Percentiles rank a stretch among this genome's conserved stretches.
phyloP scores from a whole-genome alignment of 1,139 yeast species.

The Taiozyma onychis region DNA sequence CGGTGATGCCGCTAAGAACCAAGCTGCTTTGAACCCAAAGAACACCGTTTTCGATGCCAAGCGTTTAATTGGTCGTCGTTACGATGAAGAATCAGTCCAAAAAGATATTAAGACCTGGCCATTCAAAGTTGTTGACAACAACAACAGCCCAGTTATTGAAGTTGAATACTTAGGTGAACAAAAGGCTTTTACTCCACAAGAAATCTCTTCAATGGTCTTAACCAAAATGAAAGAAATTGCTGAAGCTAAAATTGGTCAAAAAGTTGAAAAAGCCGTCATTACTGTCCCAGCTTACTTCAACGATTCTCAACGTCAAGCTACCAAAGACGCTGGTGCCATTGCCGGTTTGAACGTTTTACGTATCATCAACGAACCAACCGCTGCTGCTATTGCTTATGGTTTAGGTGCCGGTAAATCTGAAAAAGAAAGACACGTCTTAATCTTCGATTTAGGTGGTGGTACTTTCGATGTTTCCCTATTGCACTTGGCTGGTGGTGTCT shows the following conservation, averaged over 20 bases:
- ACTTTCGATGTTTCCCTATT: constrained; percentile 96
- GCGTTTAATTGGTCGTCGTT: constrained; percentile 96
- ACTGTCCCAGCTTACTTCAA: constrained; percentile 97
- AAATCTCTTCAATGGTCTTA: constrained; percentile 92
- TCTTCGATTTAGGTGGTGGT: constrained; percentile 98
- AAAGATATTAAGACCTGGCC: constrained; percentile 97
- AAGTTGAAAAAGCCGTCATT: constrained; percentile 91
- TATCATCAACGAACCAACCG: constrained; percentile 97
- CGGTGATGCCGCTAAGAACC: constrained; percentile 99
- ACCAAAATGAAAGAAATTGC: constrained; percentile 98
- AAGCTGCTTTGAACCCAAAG: constrained; percentile 95
- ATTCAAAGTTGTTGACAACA: constrained; percentile 82
- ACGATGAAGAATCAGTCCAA: constrained; percentile 86
- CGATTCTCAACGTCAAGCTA: constrained; percentile 97
- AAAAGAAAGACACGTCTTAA: constrained; percentile 83
- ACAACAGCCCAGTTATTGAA: constrained; percentile 87
- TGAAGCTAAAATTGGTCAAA: constrained; percentile 90
- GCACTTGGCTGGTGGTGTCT: constrained; percentile 98
- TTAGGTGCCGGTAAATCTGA: constrained; percentile 89
- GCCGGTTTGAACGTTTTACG: constrained; percentile 95
- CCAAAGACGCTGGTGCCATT: constrained; percentile 98
- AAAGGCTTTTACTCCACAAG: constrained; percentile 94
- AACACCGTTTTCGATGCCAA: constrained; percentile 97
- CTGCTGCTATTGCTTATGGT: constrained; percentile 98
- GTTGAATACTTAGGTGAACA: constrained; percentile 91